Conservation (phyloP, 805 yeast genomes). For the Candida mattraensis region DNA sequence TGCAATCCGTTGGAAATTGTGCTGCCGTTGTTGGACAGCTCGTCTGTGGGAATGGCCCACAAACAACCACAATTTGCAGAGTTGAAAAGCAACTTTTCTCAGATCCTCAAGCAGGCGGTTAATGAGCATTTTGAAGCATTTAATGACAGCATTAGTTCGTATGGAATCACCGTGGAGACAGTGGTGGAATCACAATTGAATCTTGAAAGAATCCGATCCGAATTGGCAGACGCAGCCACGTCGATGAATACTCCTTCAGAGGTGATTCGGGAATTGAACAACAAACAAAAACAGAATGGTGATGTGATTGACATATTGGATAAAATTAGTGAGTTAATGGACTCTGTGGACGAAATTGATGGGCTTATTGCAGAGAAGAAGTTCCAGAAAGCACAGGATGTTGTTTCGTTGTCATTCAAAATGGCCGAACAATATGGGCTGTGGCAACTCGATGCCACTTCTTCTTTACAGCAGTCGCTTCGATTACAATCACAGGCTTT, state of each 20-base stretch:
- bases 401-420: constrained; percentile 38
- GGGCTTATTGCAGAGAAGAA: constrained; percentile 65
- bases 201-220: constrained; percentile 21
- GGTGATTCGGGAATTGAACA: constrained; percentile 61
- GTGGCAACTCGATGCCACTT: constrained; percentile 58
- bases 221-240: constrained; percentile 20
- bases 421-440: constrained; percentile 51
- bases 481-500: constrained; percentile 58
- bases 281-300: constrained; percentile 57
- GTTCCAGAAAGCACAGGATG: constrained; percentile 49
- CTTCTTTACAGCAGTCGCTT: constrained; percentile 49
- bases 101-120: constrained; percentile 65
- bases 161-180: constrained; percentile 64
- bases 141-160: constrained; percentile 82
- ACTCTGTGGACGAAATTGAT: constrained; percentile 64
- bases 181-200: constrained; percentile 60
- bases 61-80: constrained; percentile 64
- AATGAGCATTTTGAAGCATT: constrained; percentile 81
- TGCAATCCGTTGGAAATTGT: constrained; percentile 87
- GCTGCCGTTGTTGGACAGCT: constrained; percentile 75
- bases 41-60: constrained; percentile 89
- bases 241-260: constrained; percentile 48
- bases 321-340: constrained; percentile 59
- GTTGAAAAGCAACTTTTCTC: constrained; percentile 55
- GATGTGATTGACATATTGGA: constrained; percentile 72